Evolutionary conservation across 2,329 filamentous ascomycete species (phyloP).

Genomic region (Cytospora leucostoma): DNA sequence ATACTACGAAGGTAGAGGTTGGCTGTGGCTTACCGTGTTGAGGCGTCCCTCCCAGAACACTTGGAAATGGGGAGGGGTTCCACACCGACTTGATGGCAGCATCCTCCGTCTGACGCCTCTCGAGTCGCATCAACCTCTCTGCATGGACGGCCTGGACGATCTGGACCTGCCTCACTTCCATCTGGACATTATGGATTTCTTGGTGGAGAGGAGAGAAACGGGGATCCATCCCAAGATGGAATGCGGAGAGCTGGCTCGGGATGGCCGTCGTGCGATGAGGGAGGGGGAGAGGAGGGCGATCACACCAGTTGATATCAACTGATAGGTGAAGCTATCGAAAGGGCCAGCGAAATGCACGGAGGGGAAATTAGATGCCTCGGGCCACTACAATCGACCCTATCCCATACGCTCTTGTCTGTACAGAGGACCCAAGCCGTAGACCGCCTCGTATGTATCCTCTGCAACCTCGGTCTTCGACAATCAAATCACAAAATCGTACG

Average conservation of each 20-base stretch:
- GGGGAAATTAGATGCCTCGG: constrained; percentile 1
- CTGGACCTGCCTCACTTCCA: constrained; percentile 70
- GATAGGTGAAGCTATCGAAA: not conserved
- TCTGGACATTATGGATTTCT: constrained; percentile 68
- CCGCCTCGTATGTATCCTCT: constrained; percentile 11
- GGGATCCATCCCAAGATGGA: constrained; percentile 59
- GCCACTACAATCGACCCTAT: constrained; percentile 6
- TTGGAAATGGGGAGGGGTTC: constrained; percentile 85
- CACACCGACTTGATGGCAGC: constrained; percentile 80
- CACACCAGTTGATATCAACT: constrained; percentile 20
- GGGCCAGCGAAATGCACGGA: constrained; percentile 2
- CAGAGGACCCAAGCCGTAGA: constrained; percentile 19
- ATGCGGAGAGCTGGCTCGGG: not conserved
- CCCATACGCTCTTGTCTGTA: constrained; percentile 7
- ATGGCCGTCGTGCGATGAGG: constrained; percentile 15
- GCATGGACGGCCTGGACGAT: constrained; percentile 62
- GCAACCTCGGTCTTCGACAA: constrained; percentile 27
- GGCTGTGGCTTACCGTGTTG: constrained; percentile 71
- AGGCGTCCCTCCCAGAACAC: constrained; percentile 76
- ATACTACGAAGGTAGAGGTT: constrained; percentile 26
- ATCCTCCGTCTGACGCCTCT: constrained; percentile 69
- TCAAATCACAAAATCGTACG: constrained; percentile 43
- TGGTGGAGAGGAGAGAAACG: constrained; percentile 61
- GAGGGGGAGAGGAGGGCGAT: constrained; percentile 11
- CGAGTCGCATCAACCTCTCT: constrained; percentile 61